These are phyloP conservation scores for Pelargonium citronellum DNA, from an alignment of 441 rosid species.

Conservation along the genomic window DNA sequence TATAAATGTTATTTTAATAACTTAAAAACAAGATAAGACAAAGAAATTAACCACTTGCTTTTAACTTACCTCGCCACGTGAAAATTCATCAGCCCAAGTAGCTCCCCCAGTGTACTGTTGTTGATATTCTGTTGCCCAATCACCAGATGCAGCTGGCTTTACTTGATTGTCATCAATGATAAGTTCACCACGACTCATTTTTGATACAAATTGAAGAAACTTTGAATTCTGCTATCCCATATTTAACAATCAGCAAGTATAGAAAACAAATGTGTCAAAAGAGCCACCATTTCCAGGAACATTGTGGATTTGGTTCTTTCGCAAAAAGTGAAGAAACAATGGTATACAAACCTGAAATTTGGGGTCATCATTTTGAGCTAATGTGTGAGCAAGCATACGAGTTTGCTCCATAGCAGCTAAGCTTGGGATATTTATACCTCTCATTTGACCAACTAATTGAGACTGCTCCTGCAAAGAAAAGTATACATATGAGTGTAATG, in stretches of 20 bases:
- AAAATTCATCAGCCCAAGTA: slow-evolving; percentile 92
- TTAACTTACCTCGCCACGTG: slow-evolving; percentile 42
- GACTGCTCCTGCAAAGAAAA: slow-evolving; percentile 51
- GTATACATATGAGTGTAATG: neutral
- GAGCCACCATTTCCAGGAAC: neutral
- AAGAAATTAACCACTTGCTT: slow-evolving; percentile 4
- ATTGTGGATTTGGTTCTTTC: neutral
- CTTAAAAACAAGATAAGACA: slow-evolving; percentile 1
- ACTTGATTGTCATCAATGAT: slow-evolving; percentile 89
- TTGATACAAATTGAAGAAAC: slow-evolving; percentile 95
- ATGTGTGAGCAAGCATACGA: slow-evolving; percentile 86
- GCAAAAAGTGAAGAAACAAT: slow-evolving; percentile 8
- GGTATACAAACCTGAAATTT: slow-evolving; percentile 75
- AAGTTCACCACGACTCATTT: slow-evolving; percentile 99
- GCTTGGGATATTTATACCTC: slow-evolving; percentile 52
- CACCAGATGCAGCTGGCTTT: slow-evolving; percentile 65
- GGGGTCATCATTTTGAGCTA: slow-evolving; percentile 81
- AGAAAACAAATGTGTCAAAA: neutral
- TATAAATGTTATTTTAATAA: neutral
- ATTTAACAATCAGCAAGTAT: slow-evolving; percentile 14
- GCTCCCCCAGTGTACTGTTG: slow-evolving; percentile 53
- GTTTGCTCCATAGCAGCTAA: slow-evolving; percentile 96
- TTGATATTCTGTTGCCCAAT: slow-evolving; percentile 90
- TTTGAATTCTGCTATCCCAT: slow-evolving; percentile 71
- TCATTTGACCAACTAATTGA: slow-evolving; percentile 61